phyloP scores from a whole-genome alignment of 75 land plant genomes.

The Picea glauca region DNA sequence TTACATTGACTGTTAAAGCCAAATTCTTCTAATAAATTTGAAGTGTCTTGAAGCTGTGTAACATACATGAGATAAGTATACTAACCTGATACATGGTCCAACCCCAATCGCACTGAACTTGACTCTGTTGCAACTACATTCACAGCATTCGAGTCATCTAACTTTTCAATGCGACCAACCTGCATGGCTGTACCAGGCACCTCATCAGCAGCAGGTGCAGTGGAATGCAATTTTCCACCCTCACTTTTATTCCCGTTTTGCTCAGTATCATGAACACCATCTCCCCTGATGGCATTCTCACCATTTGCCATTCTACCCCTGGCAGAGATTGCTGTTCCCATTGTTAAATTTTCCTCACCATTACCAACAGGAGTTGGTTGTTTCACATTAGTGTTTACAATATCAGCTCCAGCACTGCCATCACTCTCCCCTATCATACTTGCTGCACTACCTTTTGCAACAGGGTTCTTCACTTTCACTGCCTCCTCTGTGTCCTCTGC shows the following conservation, averaged over 20 bases:
- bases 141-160: conserved; percentile 17
- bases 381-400: conserved; percentile 15
- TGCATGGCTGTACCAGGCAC: conserved; percentile 17
- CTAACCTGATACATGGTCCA: conserved; percentile 32
- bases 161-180: conserved; percentile 14
- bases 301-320: conserved; percentile 29
- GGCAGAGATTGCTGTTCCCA: conserved; percentile 25
- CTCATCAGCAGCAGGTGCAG: conserved; percentile 21
- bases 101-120: conserved; percentile 12
- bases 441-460: conserved; percentile 23
- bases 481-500: conserved; percentile 79
- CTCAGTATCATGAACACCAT: conserved; percentile 24
- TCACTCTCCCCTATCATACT: conserved; percentile 40
- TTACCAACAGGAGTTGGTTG: conserved; percentile 17
- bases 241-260: conserved; percentile 23
- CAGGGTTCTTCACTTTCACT: conserved; percentile 32
- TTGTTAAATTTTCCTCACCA: conserved; percentile 22
- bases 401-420: conserved; percentile 31
- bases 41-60: not conserved
- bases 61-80: not conserved
- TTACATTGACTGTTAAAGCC: not conserved
- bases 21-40: not conserved
- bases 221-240: conserved; percentile 15
- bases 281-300: conserved; percentile 21
- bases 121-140: conserved; percentile 23